A percentile compares a stretch with the other conserved stretches of the same genome.
Conservation (phyloP, 768 basidiomycete genomes). For the Cystobasidium ongulense region DNA sequence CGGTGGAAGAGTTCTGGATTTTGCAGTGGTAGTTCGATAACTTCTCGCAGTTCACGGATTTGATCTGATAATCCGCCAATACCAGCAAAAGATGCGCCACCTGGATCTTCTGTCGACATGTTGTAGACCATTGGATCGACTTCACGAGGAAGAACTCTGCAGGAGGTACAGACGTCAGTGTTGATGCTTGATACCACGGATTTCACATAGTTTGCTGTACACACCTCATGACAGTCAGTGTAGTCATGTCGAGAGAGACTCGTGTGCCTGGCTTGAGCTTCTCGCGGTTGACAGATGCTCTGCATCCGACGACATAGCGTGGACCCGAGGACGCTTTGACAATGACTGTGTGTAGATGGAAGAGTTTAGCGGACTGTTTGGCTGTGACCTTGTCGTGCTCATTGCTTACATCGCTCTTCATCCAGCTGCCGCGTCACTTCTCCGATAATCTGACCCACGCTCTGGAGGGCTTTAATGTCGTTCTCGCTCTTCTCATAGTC, state of each 20-base stretch:
- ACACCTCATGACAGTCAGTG: constrained; percentile 87
- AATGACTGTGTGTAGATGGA: constrained; percentile 56
- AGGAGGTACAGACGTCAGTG: neutral
- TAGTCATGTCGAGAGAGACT: constrained; percentile 98
- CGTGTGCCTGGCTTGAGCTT: constrained; percentile 90
- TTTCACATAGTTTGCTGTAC: neutral
- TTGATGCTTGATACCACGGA: neutral
- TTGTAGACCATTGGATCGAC: constrained; percentile 98
- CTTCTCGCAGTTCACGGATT: constrained; percentile 91
- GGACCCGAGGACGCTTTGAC: constrained; percentile 98
- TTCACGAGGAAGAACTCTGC: constrained; percentile 76
- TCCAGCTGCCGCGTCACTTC: constrained; percentile 98
- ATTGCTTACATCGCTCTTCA: constrained; percentile 77
- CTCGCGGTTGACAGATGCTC: constrained; percentile 77
- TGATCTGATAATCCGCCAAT: constrained; percentile 94
- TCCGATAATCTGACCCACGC: constrained; percentile 96
- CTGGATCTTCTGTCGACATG: constrained; percentile 97
- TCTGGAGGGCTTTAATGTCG: constrained; percentile 97
- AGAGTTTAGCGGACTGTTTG: too few relatives aligned
- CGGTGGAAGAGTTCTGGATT: constrained; percentile 88
- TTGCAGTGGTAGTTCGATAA: constrained; percentile 89
- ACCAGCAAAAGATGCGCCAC: constrained; percentile 87
- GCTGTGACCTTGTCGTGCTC: neutral
- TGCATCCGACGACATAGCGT: constrained; percentile 94
- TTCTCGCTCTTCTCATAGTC: constrained; percentile 93